phyloP scores from a whole-genome alignment of 345 rosid genomes.

The Eucalyptus coolabah region DNA sequence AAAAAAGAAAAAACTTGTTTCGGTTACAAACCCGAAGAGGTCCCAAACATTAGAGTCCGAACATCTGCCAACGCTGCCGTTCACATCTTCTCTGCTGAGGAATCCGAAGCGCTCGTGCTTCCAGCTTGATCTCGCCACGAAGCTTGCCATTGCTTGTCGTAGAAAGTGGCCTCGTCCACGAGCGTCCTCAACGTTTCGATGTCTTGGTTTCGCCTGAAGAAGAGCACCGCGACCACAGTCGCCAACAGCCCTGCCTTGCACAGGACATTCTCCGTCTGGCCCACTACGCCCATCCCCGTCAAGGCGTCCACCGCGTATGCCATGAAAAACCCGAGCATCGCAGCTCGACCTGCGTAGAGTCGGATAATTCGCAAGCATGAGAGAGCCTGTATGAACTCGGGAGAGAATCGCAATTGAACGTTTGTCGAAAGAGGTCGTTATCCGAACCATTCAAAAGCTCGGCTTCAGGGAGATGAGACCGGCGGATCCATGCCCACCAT shows the following conservation, averaged over 20 bases:
- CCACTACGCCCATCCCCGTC: slow-evolving; percentile 27
- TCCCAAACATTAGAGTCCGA: neutral
- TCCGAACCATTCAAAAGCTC: slow-evolving; percentile 29
- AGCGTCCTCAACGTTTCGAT: slow-evolving; percentile 10
- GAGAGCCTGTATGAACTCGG: neutral
- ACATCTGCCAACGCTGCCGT: neutral
- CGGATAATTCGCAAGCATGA: neutral
- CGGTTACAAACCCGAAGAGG: neutral
- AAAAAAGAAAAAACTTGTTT: neutral
- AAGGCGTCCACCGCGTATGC: slow-evolving; percentile 24
- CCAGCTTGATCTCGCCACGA: slow-evolving; percentile 13
- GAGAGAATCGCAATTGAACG: neutral
- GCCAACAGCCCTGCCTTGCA: slow-evolving; percentile 32
- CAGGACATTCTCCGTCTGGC: slow-evolving; percentile 21
- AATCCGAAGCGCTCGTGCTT: neutral
- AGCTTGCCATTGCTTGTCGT: slow-evolving; percentile 45
- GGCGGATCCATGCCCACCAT: slow-evolving; percentile 47
- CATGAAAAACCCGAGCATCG: slow-evolving; percentile 44
- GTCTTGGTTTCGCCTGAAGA: slow-evolving; percentile 15
- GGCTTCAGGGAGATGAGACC: slow-evolving; percentile 39
- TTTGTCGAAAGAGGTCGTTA: neutral
- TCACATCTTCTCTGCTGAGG: neutral
- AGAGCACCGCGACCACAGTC: slow-evolving; percentile 10
- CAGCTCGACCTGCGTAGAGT: slow-evolving; percentile 30
- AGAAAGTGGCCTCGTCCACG: slow-evolving; percentile 32